Base-by-base conservation (phyloP, 176 grass and related monocot species). In the Typha latifolia region DNA sequence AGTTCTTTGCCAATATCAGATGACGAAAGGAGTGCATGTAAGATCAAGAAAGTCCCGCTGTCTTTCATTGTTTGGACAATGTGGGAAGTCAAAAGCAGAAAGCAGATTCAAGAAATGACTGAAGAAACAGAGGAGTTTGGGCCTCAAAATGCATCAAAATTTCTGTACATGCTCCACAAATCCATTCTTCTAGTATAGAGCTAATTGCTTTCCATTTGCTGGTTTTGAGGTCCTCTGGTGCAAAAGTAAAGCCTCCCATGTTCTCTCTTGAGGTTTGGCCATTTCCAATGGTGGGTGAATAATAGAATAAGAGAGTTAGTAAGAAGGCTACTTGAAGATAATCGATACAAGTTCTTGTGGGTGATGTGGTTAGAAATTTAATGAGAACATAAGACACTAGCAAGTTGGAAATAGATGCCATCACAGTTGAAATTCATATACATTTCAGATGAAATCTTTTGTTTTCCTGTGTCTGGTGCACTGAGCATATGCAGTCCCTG, bases 1-100 rank as follows among this genome's bases (percentile, higher is more conserved):
- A 37, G 23, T 71, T 53, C 14, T 63, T 47, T 75, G 63, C 20
- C 12, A 12, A 12, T 47, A 56, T 74, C 79, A 91, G 91, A 84
- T 77, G 14, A 96, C 81, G 67, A 69, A 69, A 2, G 82, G 81
- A 62, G 65, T 72, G 64, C 69, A 61, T 77, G 71, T 79, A 48
- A 81, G 68, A 24, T 64, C 80, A 29, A 27, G 56, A 29, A 75
- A 69, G 61, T n/a, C 32, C 14, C 16, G 61, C 18, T 21, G 18
- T 22, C 62, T 82, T 32, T 77, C 67, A 24, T 66, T 77, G 32
- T 82, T 77, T 61, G 73, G 74, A 3, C 62, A 69, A 26, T 82
- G 80, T 67, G 80, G 73, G 47, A 82, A 82, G 51, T 49, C 49
- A 18, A 82, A 76, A 59, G 13, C 50, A 61, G 61, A 71, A 72